These are phyloP conservation scores for Teratosphaeria destructans DNA, from an alignment of 2,329 filamentous ascomycete genomes.

Conservation along the genomic window DNA sequence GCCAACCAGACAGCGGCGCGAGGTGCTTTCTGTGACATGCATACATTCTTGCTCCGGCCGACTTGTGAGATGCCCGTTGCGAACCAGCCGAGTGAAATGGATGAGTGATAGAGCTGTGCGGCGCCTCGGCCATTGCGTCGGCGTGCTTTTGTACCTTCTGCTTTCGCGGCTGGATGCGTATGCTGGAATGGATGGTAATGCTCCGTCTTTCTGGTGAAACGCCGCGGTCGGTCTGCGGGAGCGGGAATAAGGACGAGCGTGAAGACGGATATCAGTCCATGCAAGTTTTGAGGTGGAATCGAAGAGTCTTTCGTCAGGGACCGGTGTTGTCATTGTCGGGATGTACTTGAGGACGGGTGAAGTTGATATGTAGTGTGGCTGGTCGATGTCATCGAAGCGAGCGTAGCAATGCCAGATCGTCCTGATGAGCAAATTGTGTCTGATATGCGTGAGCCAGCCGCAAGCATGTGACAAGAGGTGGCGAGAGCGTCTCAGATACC, in stretches of 20 bases:
- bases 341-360: neutral
- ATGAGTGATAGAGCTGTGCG: neutral
- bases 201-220: neutral
- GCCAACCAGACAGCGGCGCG: neutral
- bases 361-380: neutral
- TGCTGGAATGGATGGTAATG: neutral
- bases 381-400: neutral
- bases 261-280: neutral
- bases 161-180: neutral
- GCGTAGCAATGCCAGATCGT: too few relatives aligned
- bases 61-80: neutral
- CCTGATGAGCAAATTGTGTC: too few relatives aligned
- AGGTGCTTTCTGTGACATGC: neutral
- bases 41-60: neutral
- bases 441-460: too few relatives aligned
- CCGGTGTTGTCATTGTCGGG: neutral
- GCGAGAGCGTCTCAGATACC: too few relatives aligned
- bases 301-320: neutral
- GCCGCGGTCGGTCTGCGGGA: neutral
- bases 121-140: neutral
- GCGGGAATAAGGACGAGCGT: neutral
- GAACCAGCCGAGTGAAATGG: neutral
- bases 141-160: neutral
- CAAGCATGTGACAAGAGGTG: too few relatives aligned
- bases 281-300: neutral